Evolutionary conservation across 305 asterid species (phyloP).

Genomic region (Fraxinus sp.): DNA sequence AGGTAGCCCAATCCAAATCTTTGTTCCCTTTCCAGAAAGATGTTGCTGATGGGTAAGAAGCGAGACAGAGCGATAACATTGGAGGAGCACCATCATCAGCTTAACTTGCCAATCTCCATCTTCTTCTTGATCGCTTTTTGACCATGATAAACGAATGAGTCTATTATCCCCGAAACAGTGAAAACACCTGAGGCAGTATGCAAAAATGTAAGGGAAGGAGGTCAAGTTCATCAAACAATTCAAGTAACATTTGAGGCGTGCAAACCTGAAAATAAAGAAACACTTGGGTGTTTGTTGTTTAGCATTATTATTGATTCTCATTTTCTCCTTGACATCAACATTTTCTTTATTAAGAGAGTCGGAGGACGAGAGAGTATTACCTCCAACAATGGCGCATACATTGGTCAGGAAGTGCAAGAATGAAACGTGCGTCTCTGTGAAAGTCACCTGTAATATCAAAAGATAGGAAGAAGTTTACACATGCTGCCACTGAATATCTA

Average conservation of each 20-base stretch:
- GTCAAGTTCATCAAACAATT: background rate
- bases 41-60: constrained; percentile 6
- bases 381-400: constrained; percentile 95
- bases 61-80: background rate
- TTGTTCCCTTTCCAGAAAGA: background rate
- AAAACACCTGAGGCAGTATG: constrained; percentile 55
- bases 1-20: background rate
- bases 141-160: constrained; percentile 79
- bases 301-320: background rate
- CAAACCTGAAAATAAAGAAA: background rate
- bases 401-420: constrained; percentile 92
- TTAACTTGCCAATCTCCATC: constrained; percentile 85
- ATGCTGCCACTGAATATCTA: background rate
- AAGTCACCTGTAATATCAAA: constrained; percentile 64
- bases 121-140: constrained; percentile 80
- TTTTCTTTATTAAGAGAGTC: background rate
- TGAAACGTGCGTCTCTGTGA: constrained; percentile 66
- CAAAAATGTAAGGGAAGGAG: background rate
- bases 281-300: background rate
- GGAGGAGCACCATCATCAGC: constrained; percentile 37
- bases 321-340: background rate
- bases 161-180: constrained; percentile 87
- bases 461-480: background rate
- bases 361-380: constrained; percentile 34
- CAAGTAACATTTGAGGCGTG: background rate